phyloP scores from a whole-genome alignment of 1,284 basidiomycete genomes.

The Cutaneotrichosporon mucoides region DNA sequence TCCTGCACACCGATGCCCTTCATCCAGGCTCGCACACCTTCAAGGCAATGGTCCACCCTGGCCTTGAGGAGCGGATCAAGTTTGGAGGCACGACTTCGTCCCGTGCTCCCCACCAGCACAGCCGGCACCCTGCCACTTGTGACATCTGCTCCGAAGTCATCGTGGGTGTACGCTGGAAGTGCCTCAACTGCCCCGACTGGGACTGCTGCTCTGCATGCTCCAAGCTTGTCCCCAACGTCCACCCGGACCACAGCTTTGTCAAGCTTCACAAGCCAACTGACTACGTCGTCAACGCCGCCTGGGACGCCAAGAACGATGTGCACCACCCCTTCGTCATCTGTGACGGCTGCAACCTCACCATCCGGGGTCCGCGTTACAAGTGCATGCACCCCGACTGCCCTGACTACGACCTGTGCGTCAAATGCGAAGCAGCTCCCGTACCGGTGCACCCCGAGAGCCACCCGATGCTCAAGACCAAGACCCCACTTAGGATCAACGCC shows the following conservation, averaged over 20 bases:
- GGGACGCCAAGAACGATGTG: slow-evolving; percentile 53
- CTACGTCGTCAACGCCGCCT: slow-evolving; percentile 26
- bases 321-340: slow-evolving; percentile 41
- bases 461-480: slow-evolving; percentile 72
- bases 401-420: slow-evolving; percentile 77
- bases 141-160: slow-evolving; percentile 42
- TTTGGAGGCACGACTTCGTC: slow-evolving; percentile 20
- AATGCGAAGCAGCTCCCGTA: slow-evolving; percentile 76
- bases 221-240: slow-evolving; percentile 60
- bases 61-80: slow-evolving; percentile 42
- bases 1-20: slow-evolving; percentile 38
- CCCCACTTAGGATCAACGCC: slow-evolving; percentile 36
- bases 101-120: slow-evolving; percentile 14
- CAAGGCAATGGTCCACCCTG: slow-evolving; percentile 45
- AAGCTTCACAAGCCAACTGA: slow-evolving; percentile 59
- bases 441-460: slow-evolving; percentile 69
- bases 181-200: slow-evolving; percentile 49
- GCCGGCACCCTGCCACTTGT: slow-evolving; percentile 40
- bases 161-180: slow-evolving; percentile 47
- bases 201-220: slow-evolving; percentile 66
- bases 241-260: slow-evolving; percentile 73
- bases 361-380: slow-evolving; percentile 53
- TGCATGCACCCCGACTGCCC: slow-evolving; percentile 71
- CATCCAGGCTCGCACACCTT: slow-evolving; percentile 41
- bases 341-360: slow-evolving; percentile 41